Conservation (phyloP, 148 eudicot species). For the Dysphania ambrosioides region DNA sequence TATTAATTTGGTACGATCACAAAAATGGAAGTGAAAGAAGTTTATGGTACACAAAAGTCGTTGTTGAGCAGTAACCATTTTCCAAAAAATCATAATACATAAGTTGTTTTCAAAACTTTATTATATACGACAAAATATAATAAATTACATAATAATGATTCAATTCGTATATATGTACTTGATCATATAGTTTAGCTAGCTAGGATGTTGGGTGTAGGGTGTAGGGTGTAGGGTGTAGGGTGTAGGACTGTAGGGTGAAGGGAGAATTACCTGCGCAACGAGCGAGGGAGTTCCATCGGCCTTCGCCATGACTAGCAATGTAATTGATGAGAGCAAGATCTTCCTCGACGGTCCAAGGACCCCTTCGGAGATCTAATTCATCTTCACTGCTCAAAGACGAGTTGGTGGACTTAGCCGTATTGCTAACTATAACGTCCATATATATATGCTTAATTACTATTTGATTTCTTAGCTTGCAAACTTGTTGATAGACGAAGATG, state of each 20-base stretch:
- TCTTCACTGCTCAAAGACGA: conserved; percentile 33
- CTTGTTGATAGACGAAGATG: background rate
- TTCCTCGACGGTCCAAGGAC: conserved; percentile 95
- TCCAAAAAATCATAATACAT: background rate
- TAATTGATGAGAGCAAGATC: conserved; percentile 73
- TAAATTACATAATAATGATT: no score
- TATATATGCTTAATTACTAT: no score
- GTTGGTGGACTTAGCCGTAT: background rate
- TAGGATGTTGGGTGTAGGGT: no score
- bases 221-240: no score
- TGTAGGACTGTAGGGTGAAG: no score
- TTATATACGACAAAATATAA: no score
- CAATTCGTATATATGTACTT: no score
- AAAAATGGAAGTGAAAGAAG: conserved; percentile 22
- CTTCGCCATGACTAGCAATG: conserved; percentile 78
- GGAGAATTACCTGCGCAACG: conserved; percentile 59
- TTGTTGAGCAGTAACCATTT: background rate
- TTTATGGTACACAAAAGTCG: background rate
- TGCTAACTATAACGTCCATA: conserved; percentile 40
- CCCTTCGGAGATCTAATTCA: conserved; percentile 63
- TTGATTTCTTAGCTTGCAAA: background rate
- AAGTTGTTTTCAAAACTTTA: background rate
- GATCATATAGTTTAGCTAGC: no score
- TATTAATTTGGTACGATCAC: conserved; percentile 10
- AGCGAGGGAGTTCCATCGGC: conserved; percentile 94